Base-by-base conservation (phyloP, 208 protist species). In the Acanthamoeba castellanii region DNA sequence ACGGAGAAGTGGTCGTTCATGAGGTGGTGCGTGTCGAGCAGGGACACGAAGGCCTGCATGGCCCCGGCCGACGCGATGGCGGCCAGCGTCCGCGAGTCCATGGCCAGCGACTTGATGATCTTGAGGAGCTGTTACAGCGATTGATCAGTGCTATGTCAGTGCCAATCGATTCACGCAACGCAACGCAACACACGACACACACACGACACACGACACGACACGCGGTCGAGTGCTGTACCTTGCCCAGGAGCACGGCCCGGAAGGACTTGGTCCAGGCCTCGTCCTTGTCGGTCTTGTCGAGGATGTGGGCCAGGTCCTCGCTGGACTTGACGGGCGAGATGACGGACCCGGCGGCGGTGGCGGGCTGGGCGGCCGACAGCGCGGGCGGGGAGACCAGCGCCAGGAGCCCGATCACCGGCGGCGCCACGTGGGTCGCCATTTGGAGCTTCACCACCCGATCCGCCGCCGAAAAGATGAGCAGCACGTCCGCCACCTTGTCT, bases 41-140 rank as follows among this genome's bases (percentile, higher is more conserved):
- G 87, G 14, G 85, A 47, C 6, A 98, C 93, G 34, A 98, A 84
- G 8, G 27, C 30, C 30, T 68, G 55, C 64, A 97, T 97, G 0
- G 61, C 92, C 18, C 87, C 96, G 8, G 95, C 94, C 16, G 92
- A 74, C 32, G 97, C 93, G 20, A 98, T n/a, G 37, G 74, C 61
- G 3, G 90, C 84, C 20, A 98, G 94, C 22, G 97, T 96, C 34
- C 94, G 94, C 32, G 97, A 94, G 32, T 98, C 96, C 78, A 95
- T 95, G 16, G 97, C 96, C 7, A 98, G 64, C 72, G 98, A 97
- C 82, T 97, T 97, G 42, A 98, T 82, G 18, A 37, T 47, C 84
- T 97, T 98, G 1, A 98, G 61, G 8, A 97, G 45, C 47, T 72
- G 72, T 78, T n/a, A n/a, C n/a, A n/a, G n/a, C n/a, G n/a, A n/a